Evolutionary conservation across 208 protist species (phyloP), one percentile per base, ranked within the genome.

Genomic region (Leishmania tropica): DNA sequence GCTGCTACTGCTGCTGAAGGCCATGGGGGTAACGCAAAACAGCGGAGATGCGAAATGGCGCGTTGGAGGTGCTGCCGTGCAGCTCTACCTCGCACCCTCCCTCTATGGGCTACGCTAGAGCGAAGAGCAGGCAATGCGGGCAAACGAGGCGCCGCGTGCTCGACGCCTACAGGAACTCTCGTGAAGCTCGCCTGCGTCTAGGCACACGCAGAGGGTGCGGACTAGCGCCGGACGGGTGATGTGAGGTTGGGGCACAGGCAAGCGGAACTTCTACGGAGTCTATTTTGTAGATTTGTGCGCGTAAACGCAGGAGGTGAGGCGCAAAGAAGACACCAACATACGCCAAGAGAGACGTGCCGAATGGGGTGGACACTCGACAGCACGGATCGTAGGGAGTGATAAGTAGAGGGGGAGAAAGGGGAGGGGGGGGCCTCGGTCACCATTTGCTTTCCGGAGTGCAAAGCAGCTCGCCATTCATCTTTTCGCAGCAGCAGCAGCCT

Each of bases 1-100:
- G 77, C 89, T 95, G 75, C 81, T 87, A 40, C 70, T 83, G 81
- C 37, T 78, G 28, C 51, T 76, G 15, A 47, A 47, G 40, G 42
- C n/a, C 76, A 81, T 81, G 10, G 4, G 48, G 53, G 68, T 17
- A 37, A 73, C 73, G 67, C 35, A 79, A 35, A 51, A 4, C 7
- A 73, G 45, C 19, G 13, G 13, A 53, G n/a, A 73, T 47, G 8
- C 37, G 15, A 13, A 35, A 35, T 35, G 19, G 24, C 68, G 15
- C 68, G 37, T 24, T 7, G 2, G 68, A 1, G 42, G 19, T 73
- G 68, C 42, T 53, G 42, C 68, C 45, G 37, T 37, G 7, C 40
- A 73, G 24, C 28, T 53, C 21, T 17, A 17, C 19, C 24, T 73
- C 8, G 28, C 42, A 31, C 3, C 8, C 21, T 15, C 68, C 3